These are phyloP conservation scores for Diacronema lutheri DNA, from an alignment of 78 protist species.

Conservation along the genomic window DNA sequence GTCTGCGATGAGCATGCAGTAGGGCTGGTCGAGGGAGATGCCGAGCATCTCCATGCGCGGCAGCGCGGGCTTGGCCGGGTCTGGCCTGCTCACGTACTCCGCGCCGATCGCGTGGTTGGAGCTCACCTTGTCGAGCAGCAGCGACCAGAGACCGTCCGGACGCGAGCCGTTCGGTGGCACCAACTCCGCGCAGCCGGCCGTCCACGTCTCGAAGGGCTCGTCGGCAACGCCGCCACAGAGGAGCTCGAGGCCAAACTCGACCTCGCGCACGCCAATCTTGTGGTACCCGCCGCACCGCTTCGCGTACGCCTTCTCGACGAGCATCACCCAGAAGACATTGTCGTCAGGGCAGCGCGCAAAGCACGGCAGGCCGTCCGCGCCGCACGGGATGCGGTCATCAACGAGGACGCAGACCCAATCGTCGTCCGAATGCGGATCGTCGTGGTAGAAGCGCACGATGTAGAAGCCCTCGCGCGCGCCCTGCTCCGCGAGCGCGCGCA, in stretches of 20 bases:
- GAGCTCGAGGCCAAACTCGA: neutral
- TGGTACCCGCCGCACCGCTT: neutral
- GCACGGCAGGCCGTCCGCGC: neutral
- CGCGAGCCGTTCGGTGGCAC: neutral
- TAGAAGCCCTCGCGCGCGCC: neutral
- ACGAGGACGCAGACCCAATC: neutral
- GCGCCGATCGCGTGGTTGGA: neutral
- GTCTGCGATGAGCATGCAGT: neutral
- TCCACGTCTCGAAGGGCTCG: neutral
- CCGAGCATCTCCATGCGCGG: neutral
- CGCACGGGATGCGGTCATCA: slow-evolving; percentile 24
- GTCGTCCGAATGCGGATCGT: slow-evolving; percentile 9
- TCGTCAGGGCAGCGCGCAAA: neutral
- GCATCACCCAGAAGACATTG: neutral
- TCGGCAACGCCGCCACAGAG: neutral
- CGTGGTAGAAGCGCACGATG: neutral
- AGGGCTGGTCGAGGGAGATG: neutral
- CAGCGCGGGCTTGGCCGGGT: neutral
- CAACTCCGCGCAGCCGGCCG: neutral
- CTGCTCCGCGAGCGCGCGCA: too few species aligned
- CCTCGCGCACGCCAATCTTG: neutral
- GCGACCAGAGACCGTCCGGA: neutral
- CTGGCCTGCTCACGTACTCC: neutral
- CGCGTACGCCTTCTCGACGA: slow-evolving; percentile 27
- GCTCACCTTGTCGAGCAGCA: neutral